Base-by-base conservation (phyloP, 768 basidiomycete species). In the Holtermanniella nyarrowii region DNA sequence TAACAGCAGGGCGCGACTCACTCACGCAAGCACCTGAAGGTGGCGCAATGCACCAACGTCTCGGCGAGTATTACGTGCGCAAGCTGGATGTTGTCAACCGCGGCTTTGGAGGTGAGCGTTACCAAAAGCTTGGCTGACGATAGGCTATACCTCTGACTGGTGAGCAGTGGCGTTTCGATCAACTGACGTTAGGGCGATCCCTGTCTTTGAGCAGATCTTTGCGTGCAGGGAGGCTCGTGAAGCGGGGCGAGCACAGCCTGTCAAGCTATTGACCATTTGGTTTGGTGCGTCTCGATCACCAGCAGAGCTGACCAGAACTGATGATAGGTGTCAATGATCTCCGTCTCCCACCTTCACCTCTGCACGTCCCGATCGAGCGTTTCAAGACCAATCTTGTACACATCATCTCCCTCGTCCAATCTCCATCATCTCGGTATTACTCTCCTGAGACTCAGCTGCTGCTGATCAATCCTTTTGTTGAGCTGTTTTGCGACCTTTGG, bases 141-240 rank as follows among this genome's bases (percentile, higher is more conserved):
- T 42, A 41, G 88, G 88, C 2, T 95, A 91, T 71, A 90, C 86
- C 63, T 84, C 87, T 0, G 81, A 83, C 26, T 91, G 88, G 69
- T 71, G 14, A 24, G 62, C 18, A 5, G n/a, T n/a, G 10, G 25
- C 39, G 14, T 14, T 13, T 0, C 13, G 3, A 27, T 14, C 44
- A 22, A 5, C n/a, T n/a, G 39, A 26, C 25, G 31, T 14, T n/a
- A 70, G 69, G 89, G 82, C 77, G 4, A 72, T 89, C 31, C 85
- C 86, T 3, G 77, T 88, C 24, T 79, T 91, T 50, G 78, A 85
- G 61, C 58, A 86, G 83, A 75, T 79, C 56, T 74, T 88, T 48
- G 79, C 82, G 14, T 79, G 76, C 54, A 75, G 71, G 57, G 76
- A 77, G 51, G 76, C 74, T 49, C 60, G 68, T 20, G 71, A 77